These are phyloP conservation scores for Macadamia tetraphylla DNA, from an alignment of 164 flowering plant genomes.

Conservation along the genomic window DNA sequence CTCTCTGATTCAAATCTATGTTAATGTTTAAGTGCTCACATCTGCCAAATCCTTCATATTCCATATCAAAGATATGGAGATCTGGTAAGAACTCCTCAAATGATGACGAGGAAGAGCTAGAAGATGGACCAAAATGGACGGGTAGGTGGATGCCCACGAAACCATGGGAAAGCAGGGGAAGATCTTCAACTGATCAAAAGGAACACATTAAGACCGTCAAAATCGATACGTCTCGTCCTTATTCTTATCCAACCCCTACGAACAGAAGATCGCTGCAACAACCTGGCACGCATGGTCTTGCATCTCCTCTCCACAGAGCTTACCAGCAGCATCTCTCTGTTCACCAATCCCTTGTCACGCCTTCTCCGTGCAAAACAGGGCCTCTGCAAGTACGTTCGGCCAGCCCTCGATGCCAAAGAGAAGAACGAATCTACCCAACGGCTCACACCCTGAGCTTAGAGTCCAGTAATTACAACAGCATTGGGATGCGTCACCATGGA, in stretches of 20 bases:
- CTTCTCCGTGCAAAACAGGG: conserved; percentile 43
- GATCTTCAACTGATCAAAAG: too few relatives aligned
- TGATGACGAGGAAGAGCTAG: too few relatives aligned
- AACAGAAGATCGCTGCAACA: conserved; percentile 6
- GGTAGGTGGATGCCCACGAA: too few relatives aligned
- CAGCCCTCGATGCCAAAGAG: conserved; percentile 54
- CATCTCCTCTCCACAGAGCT: conserved; percentile 36
- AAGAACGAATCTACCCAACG: conserved; percentile 15
- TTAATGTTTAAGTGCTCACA: too few relatives aligned
- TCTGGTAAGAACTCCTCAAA: too few relatives aligned
- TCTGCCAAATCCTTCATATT: too few relatives aligned
- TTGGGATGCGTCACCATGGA: conserved; percentile 10
- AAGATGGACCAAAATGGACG: too few relatives aligned
- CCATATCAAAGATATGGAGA: too few relatives aligned
- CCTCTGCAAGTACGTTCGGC: conserved; percentile 49
- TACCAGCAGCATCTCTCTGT: conserved; percentile 1
- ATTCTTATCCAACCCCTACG: too few relatives aligned
- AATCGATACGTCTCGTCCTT: too few relatives aligned
- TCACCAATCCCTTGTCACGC: conserved; percentile 31
- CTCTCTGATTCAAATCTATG: neutral
- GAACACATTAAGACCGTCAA: too few relatives aligned
- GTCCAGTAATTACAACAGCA: conserved; percentile 15
- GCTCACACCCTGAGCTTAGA: conserved; percentile 35
- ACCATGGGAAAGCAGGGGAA: too few relatives aligned
- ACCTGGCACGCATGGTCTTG: conserved; percentile 22